Conservation (phyloP, 306 rosid species). For the Medicago lupulina region DNA sequence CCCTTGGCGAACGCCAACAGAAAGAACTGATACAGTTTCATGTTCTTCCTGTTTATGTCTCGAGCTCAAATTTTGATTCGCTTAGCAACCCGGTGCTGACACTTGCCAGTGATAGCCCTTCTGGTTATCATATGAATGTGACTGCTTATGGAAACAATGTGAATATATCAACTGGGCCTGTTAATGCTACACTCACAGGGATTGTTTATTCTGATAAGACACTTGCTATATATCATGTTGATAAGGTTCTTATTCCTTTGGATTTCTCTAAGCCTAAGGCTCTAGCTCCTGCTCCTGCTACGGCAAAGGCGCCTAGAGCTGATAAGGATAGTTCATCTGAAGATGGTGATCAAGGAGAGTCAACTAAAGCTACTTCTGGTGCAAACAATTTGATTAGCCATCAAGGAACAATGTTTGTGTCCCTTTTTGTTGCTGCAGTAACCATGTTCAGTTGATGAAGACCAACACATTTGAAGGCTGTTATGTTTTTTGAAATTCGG, state of each 20-base stretch:
- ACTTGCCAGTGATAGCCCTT: conserved; percentile 61
- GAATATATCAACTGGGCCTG: conserved; percentile 63
- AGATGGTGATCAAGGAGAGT: conserved; percentile 35
- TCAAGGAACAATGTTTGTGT: conserved; percentile 37
- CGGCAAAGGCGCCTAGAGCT: conserved; percentile 50
- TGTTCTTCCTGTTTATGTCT: conserved; percentile 57
- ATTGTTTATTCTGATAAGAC: conserved; percentile 63
- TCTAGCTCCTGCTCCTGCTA: conserved; percentile 55
- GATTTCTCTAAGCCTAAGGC: conserved; percentile 56
- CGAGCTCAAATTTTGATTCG: conserved; percentile 67
- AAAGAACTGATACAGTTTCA: conserved; percentile 64
- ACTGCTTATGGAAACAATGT: conserved; percentile 68
- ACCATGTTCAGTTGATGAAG: conserved; percentile 6
- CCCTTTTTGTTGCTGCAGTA: conserved; percentile 27
- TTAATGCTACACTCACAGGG: conserved; percentile 63
- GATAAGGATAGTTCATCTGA: conserved; percentile 50
- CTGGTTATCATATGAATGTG: conserved; percentile 58
- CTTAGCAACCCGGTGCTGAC: conserved; percentile 65
- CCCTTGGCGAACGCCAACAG: conserved; percentile 51
- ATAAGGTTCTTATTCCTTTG: conserved; percentile 62
- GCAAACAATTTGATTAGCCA: conserved; percentile 26
- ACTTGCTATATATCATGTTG: conserved; percentile 67
- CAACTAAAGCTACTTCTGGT: conserved; percentile 42
- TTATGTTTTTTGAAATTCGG: conserved; percentile 9
- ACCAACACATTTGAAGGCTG: neutral